Evolutionary conservation across 169 alveolate genomes (phyloP), one percentile per base, ranked within the genome.

Genomic region (Eimeria mitis): DNA sequence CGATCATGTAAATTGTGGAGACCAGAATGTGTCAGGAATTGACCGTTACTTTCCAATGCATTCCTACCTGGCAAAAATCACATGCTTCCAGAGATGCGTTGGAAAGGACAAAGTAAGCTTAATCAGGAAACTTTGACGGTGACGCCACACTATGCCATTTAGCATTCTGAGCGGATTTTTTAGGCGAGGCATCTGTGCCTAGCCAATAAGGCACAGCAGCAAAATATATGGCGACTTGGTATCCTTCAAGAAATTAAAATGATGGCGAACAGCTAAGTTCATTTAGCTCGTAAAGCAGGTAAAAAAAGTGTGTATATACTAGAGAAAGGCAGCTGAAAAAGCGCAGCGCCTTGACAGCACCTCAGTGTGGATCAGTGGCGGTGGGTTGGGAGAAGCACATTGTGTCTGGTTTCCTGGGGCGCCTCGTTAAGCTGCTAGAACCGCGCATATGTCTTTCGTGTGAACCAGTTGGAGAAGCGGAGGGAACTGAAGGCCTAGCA

Each of bases 361-460:
- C 68, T 56, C 73, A 87, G 21, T 59, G 81, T 28, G 92, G 63
- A 25, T 59, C 78, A 61, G 83, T 59, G 54, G 49, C 63, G 63
- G 92, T 59, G 23, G 92, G 92, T 83, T 49, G 71, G 42, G 92
- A 87, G 54, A 70, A 61, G 42, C 92, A 42, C 8, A 71, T 0
- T 63, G 56, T 9, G 4, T 87, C 92, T 40, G 92, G 92, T 25
- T 63, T 59, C 42, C 92, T 37, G 37, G 81, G 52, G 56, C 92
- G 92, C 83, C 92, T 87, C 65, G 31, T 44, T 70, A 87, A 87
- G 34, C 42, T 34, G 40, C 83, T 63, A 34, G 81, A 59, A 49
- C 81, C 83, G 44, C 92, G 92, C 52, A 87, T 37, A 87, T 40
- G 81, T 83, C 92, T 61, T 47, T 87, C 92, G 61, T 87, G 59